Evolutionary conservation across 1,284 basidiomycete genomes (phyloP).

Genomic region (Malassezia caprae): DNA sequence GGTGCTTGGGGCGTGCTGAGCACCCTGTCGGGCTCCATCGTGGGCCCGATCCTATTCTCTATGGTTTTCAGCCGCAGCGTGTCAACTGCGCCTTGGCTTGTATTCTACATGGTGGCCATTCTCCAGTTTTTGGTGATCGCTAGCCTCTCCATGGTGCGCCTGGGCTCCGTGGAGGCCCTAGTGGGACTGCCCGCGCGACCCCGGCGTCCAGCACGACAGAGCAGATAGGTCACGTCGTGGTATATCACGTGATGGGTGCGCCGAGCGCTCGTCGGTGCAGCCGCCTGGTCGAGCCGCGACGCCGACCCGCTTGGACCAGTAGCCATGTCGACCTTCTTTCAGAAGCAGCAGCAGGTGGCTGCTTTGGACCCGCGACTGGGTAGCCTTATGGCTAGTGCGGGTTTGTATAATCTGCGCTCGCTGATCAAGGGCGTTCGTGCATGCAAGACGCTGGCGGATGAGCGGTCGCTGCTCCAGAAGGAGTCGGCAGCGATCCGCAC

Average conservation of each 20-base stretch:
- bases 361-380: slow-evolving; percentile 46
- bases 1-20: slow-evolving; percentile 41
- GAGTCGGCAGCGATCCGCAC: slow-evolving; percentile 96
- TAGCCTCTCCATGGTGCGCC: neutral
- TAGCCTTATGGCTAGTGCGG: slow-evolving; percentile 44
- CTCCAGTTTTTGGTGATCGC: slow-evolving; percentile 1
- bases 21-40: slow-evolving; percentile 31
- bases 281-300: neutral
- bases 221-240: neutral
- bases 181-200: slow-evolving; percentile 10
- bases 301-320: neutral
- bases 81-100: neutral
- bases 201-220: neutral
- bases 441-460: slow-evolving; percentile 87
- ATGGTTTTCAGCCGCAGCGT: slow-evolving; percentile 22
- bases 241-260: slow-evolving; percentile 10
- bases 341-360: slow-evolving; percentile 48
- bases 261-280: neutral
- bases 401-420: slow-evolving; percentile 49
- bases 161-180: slow-evolving; percentile 1
- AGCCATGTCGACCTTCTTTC: slow-evolving; percentile 46
- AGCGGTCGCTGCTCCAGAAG: slow-evolving; percentile 91
- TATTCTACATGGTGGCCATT: slow-evolving; percentile 7
- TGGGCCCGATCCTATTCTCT: slow-evolving; percentile 41
- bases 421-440: slow-evolving; percentile 50